phyloP scores from a whole-genome alignment of 1,284 basidiomycete genomes.

The Porogramme epimiltina region DNA sequence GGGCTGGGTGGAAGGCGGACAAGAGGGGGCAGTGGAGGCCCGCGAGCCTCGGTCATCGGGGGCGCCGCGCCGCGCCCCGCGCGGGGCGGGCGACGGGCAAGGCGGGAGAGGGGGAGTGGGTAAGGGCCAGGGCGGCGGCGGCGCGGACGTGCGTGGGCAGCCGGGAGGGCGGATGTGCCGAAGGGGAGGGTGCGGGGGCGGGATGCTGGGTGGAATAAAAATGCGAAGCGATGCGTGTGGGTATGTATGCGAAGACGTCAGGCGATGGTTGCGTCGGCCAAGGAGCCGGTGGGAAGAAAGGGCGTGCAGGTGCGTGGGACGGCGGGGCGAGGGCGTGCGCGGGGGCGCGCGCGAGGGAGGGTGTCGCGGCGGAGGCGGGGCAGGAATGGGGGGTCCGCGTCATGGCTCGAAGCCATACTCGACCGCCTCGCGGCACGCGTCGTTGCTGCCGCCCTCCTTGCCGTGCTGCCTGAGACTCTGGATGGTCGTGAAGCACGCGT shows the following conservation, averaged over 20 bases:
- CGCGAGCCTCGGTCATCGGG: not conserved
- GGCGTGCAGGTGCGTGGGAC: no score
- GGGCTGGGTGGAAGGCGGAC: not conserved
- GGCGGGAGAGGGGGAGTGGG: not conserved
- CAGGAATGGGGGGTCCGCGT: constrained; percentile 1
- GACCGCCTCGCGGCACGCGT: constrained; percentile 72
- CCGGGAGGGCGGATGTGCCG: not conserved
- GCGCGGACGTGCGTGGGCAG: not conserved
- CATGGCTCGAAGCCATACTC: constrained; percentile 68
- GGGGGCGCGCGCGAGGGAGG: constrained; percentile 5
- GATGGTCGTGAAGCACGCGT: constrained; percentile 59
- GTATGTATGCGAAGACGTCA: constrained; percentile 20
- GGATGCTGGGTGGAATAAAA: constrained; percentile 12
- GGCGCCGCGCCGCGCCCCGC: not conserved
- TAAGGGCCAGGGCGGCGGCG: no score
- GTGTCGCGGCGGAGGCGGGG: not conserved
- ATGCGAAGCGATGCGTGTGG: constrained; percentile 18
- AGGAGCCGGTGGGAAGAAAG: not conserved
- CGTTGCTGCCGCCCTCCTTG: constrained; percentile 48
- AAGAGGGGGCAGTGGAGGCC: not conserved
- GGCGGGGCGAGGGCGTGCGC: constrained; percentile 11
- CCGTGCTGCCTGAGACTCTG: constrained; percentile 63
- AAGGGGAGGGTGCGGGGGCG: not conserved
- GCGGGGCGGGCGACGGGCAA: not conserved
- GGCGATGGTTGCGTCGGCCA: no score